A percentile compares a stretch with the other conserved stretches of the same genome.
Evolutionary conservation across 805 yeast species (phyloP).

Genomic region (Metschnikowia orientalis): DNA sequence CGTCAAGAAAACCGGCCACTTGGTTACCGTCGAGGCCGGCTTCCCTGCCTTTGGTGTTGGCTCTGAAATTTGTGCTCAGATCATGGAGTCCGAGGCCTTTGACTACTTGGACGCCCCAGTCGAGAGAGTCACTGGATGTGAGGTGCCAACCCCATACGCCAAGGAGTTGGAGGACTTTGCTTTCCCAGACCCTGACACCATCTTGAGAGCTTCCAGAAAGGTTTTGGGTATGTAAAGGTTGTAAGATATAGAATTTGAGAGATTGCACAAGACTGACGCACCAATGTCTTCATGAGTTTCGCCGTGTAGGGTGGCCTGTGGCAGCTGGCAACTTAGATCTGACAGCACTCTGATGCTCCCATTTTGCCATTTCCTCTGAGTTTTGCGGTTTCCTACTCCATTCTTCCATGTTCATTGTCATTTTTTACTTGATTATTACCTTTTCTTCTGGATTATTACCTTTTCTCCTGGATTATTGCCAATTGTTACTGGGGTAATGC

Average conservation of each 20-base stretch:
- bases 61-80: constrained; percentile 94
- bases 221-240: constrained; percentile 58
- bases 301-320: too few relatives aligned
- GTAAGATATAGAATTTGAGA: constrained; percentile 2
- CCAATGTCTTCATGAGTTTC: too few relatives aligned
- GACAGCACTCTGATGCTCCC: too few relatives aligned
- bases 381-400: too few relatives aligned
- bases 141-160: constrained; percentile 99
- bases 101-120: constrained; percentile 98
- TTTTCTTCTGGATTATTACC: too few relatives aligned
- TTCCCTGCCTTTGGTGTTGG: constrained; percentile 99
- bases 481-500: too few relatives aligned
- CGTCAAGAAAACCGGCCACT: constrained; percentile 94
- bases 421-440: too few relatives aligned
- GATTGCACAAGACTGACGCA: too few relatives aligned
- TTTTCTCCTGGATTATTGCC: too few relatives aligned
- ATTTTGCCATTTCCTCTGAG: too few relatives aligned
- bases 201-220: constrained; percentile 81
- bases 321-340: too few relatives aligned
- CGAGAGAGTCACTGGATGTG: constrained; percentile 98
- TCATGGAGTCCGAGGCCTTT: constrained; percentile 97
- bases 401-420: too few relatives aligned
- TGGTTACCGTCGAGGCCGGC: constrained; percentile 94
- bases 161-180: constrained; percentile 95
- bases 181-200: constrained; percentile 93